Conservation (phyloP, 1,284 basidiomycete genomes). For the Apiotrichum brassicae region DNA sequence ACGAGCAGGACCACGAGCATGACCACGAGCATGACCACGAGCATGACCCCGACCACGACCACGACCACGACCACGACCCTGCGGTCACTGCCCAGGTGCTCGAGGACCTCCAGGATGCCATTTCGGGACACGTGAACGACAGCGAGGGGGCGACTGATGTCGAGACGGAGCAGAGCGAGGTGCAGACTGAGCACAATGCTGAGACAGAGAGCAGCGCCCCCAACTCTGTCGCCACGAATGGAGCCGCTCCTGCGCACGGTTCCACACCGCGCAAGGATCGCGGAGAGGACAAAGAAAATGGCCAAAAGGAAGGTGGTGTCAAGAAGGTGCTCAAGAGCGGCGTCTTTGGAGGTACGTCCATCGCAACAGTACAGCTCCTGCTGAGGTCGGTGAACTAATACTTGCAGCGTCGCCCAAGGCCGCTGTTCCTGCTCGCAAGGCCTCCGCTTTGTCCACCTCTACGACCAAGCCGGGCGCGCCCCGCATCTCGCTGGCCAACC, state of each 20-base stretch:
- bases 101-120: not conserved
- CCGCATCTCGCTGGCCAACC: conserved; percentile 13
- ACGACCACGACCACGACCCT: not conserved
- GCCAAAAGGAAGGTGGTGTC: conserved; percentile 26
- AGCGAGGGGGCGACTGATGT: not conserved
- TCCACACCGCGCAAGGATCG: conserved; percentile 1
- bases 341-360: conserved; percentile 38
- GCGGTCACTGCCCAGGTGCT: not conserved
- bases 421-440: conserved; percentile 10
- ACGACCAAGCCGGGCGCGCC: conserved; percentile 4
- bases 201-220: conserved; percentile 1
- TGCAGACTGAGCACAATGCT: not conserved
- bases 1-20: no score
- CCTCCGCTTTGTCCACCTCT: not conserved
- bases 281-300: conserved; percentile 11
- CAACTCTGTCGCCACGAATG: not conserved
- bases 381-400: not conserved
- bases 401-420: conserved; percentile 11
- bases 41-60: conserved; percentile 28
- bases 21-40: conserved; percentile 32
- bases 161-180: not conserved
- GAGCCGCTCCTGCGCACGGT: not conserved
- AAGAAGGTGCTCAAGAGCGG: conserved; percentile 41
- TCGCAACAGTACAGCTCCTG: not conserved
- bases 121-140: not conserved